phyloP scores from a whole-genome alignment of 1,284 basidiomycete species.

The Pyrrhoderma noxium region DNA sequence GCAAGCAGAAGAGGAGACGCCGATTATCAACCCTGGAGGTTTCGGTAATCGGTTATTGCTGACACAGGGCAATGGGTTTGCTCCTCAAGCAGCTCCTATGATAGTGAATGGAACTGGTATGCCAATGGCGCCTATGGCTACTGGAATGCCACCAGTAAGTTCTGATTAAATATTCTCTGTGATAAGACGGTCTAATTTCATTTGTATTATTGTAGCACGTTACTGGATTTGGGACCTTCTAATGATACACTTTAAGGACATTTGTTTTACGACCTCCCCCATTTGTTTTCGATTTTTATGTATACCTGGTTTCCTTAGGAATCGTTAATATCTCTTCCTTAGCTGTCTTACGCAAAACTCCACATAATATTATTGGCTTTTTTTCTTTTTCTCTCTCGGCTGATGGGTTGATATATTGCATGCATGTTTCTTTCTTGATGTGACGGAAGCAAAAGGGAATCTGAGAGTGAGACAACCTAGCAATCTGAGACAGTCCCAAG shows the following conservation, averaged over 20 bases:
- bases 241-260: slow-evolving; percentile 13
- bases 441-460: not conserved
- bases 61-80: slow-evolving; percentile 61
- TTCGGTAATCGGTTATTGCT: slow-evolving; percentile 54
- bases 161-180: not conserved
- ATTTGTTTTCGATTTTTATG: slow-evolving; percentile 10
- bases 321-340: too few species aligned
- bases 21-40: slow-evolving; percentile 74
- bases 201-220: slow-evolving; percentile 8
- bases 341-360: too few species aligned
- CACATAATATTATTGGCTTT: too few species aligned
- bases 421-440: not conserved
- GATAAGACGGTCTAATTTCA: not conserved
- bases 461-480: not conserved
- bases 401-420: not conserved
- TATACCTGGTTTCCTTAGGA: slow-evolving; percentile 7
- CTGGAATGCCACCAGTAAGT: slow-evolving; percentile 28
- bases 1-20: slow-evolving; percentile 72
- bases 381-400: not conserved
- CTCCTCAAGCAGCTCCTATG: slow-evolving; percentile 33
- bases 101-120: slow-evolving; percentile 39
- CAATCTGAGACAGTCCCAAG: not conserved
- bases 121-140: slow-evolving; percentile 30
- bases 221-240: slow-evolving; percentile 21
- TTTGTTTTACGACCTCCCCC: slow-evolving; percentile 17